These are phyloP conservation scores for Entomortierella lignicola DNA, from an alignment of 192 early-diverging fungal species.

Conservation along the genomic window DNA sequence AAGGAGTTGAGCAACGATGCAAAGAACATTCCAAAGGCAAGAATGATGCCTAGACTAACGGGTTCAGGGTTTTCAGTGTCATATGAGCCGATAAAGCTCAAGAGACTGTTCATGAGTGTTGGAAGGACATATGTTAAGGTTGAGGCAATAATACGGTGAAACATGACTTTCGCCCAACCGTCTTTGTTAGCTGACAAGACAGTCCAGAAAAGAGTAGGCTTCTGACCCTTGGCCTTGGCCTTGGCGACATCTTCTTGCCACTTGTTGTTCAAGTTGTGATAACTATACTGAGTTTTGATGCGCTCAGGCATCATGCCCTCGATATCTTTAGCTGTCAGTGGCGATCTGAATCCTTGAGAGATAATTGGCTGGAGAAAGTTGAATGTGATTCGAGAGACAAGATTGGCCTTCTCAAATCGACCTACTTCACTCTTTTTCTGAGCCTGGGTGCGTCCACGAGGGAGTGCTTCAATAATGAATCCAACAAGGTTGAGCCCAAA, in stretches of 20 bases:
- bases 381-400: constrained; percentile 36
- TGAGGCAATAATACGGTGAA: constrained; percentile 34
- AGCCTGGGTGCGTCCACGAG: constrained; percentile 28
- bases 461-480: constrained; percentile 42
- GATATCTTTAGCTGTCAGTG: constrained; percentile 33
- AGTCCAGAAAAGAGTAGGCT: constrained; percentile 29
- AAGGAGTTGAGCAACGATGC: constrained; percentile 25
- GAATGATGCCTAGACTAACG: constrained; percentile 37
- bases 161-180: constrained; percentile 31
- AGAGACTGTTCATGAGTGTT: constrained; percentile 30
- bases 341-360: constrained; percentile 35
- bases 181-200: constrained; percentile 21
- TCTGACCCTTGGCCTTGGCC: constrained; percentile 14
- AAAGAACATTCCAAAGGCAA: constrained; percentile 57
- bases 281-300: constrained; percentile 28
- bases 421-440: constrained; percentile 17
- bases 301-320: constrained; percentile 25
- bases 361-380: constrained; percentile 49
- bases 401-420: constrained; percentile 46
- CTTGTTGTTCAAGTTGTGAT: constrained; percentile 3
- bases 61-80: constrained; percentile 19
- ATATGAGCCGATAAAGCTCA: constrained; percentile 44
- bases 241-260: constrained; percentile 28
- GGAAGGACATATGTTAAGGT: constrained; percentile 36
- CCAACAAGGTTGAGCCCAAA: constrained; percentile 26